Conservation (phyloP, 2,329 filamentous ascomycete species). For the Xylariaceae sp. region DNA sequence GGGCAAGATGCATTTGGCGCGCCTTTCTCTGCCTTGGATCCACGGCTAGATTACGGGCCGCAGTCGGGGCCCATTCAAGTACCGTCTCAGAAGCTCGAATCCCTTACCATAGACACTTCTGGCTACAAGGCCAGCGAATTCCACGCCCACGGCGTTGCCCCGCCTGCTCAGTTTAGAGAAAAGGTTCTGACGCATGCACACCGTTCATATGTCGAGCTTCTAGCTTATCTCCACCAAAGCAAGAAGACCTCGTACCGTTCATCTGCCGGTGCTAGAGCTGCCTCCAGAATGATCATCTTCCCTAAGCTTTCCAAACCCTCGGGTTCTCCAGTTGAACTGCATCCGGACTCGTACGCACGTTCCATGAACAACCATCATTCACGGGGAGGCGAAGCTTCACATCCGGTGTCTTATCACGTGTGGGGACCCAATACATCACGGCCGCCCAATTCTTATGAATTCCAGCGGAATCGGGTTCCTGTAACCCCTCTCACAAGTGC, state of each 20-base stretch:
- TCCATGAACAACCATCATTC: slow-evolving; percentile 17
- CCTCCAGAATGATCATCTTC: slow-evolving; percentile 51
- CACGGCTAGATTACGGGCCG: slow-evolving; percentile 38
- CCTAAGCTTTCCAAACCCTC: slow-evolving; percentile 46
- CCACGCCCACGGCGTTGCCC: slow-evolving; percentile 25
- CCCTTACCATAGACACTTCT: slow-evolving; percentile 32
- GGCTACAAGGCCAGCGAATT: slow-evolving; percentile 22
- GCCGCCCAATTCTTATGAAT: slow-evolving; percentile 14
- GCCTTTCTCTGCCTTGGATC: slow-evolving; percentile 32
- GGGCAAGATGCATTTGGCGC: slow-evolving; percentile 24
- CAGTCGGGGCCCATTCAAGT: slow-evolving; percentile 25
- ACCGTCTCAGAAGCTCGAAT: slow-evolving; percentile 33
- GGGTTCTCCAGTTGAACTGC: slow-evolving; percentile 13
- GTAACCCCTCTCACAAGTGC: slow-evolving; percentile 53
- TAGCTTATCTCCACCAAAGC: slow-evolving; percentile 59
- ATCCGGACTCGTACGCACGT: slow-evolving; percentile 17
- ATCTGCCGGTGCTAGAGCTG: slow-evolving; percentile 36
- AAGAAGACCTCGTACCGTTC: slow-evolving; percentile 46
- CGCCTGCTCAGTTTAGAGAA: slow-evolving; percentile 56
- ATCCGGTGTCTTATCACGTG: slow-evolving; percentile 26
- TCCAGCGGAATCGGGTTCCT: slow-evolving; percentile 25
- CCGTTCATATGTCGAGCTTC: slow-evolving; percentile 65
- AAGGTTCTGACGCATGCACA: slow-evolving; percentile 67
- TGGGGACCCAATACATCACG: slow-evolving; percentile 25
- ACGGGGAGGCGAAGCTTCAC: slow-evolving; percentile 19